phyloP scores from a whole-genome alignment of 352 stramenopile genomes.

The Phytophthora chlamydospora region DNA sequence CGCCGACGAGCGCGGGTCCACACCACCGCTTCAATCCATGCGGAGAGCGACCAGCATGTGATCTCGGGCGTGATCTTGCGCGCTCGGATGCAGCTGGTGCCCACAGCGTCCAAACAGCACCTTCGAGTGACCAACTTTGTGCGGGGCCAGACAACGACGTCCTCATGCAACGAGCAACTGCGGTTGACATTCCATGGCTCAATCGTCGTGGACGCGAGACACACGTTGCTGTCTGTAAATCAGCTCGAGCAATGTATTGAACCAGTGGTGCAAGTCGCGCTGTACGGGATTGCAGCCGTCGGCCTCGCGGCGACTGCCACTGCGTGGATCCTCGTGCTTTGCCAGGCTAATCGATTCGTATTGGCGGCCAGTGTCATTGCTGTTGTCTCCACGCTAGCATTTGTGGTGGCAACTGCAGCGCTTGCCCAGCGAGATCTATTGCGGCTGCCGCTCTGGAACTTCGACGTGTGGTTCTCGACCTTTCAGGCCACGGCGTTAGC shows the following conservation, averaged over 20 bases:
- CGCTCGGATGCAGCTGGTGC: constrained; percentile 6
- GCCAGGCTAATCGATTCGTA: background rate
- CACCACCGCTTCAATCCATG: background rate
- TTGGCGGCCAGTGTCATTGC: background rate
- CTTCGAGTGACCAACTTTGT: background rate
- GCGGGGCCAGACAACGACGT: background rate
- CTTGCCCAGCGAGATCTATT: constrained; percentile 16
- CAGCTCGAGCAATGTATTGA: background rate
- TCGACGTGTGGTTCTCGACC: constrained; percentile 24
- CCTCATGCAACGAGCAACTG: constrained; percentile 1
- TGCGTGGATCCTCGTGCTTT: background rate
- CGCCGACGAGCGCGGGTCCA: background rate
- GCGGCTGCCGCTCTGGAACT: constrained; percentile 15
- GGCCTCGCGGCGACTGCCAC: constrained; percentile 1
- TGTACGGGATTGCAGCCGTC: background rate
- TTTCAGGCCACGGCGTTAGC: constrained; percentile 10
- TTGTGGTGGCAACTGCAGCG: background rate
- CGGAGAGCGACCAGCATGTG: background rate
- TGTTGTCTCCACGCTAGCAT: background rate
- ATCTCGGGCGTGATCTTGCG: constrained; percentile 25
- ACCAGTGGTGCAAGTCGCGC: background rate
- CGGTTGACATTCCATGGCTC: constrained; percentile 1
- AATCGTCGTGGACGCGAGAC: constrained; percentile 4
- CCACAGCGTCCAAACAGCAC: background rate
- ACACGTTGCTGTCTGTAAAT: background rate